Percentiles rank a stretch among this genome's conserved stretches.
phyloP scores from a whole-genome alignment of 176 grass and related monocot genomes.

The Poa pratensis region DNA sequence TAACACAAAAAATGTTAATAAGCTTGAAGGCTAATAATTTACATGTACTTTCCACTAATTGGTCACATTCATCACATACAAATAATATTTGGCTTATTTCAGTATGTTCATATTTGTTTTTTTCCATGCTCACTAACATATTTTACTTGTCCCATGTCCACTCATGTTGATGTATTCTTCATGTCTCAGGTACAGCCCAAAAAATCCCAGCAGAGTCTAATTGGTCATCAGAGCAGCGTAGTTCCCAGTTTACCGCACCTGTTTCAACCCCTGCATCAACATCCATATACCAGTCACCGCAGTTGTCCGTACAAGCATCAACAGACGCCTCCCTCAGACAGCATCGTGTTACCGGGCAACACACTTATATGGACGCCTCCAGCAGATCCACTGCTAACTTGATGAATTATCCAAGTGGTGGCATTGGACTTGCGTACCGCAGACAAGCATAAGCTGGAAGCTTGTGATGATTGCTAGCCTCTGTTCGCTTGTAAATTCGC shows the following conservation, averaged over 20 bases:
- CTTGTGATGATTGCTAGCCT: background rate
- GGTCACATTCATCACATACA: constrained; percentile 8
- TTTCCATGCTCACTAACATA: constrained; percentile 5
- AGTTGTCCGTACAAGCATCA: background rate
- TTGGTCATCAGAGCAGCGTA: constrained; percentile 15
- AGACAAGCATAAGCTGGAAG: constrained; percentile 21
- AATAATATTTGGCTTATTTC: background rate
- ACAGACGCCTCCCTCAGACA: constrained; percentile 4
- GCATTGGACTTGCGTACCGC: background rate
- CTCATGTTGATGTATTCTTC: constrained; percentile 25
- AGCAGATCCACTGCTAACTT: constrained; percentile 18
- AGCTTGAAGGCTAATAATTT: background rate
- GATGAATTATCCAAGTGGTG: background rate
- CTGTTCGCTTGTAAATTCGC: background rate
- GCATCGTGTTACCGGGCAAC: constrained; percentile 1
- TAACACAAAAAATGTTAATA: background rate
- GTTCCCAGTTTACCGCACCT: background rate
- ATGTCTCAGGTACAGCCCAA: constrained; percentile 35
- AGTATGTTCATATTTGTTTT: constrained; percentile 7
- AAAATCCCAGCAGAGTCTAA: background rate
- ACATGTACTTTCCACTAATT: background rate
- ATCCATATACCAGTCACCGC: constrained; percentile 6
- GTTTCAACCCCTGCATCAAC: background rate
- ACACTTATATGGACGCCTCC: background rate
- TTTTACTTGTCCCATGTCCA: constrained; percentile 4